A percentile compares a stretch with the other conserved stretches of the same genome.
Evolutionary conservation across 805 yeast genomes (phyloP).

Genomic region (Candida cerambycidarum): DNA sequence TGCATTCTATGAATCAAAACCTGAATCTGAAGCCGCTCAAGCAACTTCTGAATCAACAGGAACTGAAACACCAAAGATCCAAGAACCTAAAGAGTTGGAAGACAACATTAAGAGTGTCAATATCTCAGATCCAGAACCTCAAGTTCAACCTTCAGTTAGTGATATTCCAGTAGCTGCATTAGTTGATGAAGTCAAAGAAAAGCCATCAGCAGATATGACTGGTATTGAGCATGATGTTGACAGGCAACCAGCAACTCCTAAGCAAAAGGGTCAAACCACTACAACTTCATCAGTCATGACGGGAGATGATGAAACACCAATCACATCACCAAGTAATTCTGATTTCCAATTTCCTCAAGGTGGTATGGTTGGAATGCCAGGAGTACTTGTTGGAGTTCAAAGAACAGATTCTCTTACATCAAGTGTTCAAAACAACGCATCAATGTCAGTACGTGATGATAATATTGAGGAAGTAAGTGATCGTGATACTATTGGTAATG

Average conservation of each 20-base stretch:
- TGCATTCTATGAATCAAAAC: neutral
- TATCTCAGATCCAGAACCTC: constrained; percentile 1
- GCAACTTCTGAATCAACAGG: too few relatives aligned
- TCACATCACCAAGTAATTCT: constrained; percentile 48
- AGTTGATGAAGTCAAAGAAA: constrained; percentile 29
- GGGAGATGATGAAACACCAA: constrained; percentile 43
- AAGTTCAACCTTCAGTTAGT: neutral
- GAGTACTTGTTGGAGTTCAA: constrained; percentile 47
- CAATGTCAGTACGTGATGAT: constrained; percentile 84
- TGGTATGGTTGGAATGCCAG: constrained; percentile 42
- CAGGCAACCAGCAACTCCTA: constrained; percentile 1
- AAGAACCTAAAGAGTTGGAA: too few relatives aligned
- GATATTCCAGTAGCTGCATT: constrained; percentile 13
- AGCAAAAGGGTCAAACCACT: constrained; percentile 16
- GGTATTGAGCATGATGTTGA: constrained; percentile 22
- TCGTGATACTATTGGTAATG: constrained; percentile 38
- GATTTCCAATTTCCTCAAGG: constrained; percentile 48
- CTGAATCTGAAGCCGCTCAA: neutral
- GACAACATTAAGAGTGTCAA: too few relatives aligned
- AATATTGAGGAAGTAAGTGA: constrained; percentile 45
- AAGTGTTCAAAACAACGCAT: constrained; percentile 89
- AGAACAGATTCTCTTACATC: constrained; percentile 83
- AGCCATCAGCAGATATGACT: constrained; percentile 28
- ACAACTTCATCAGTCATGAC: constrained; percentile 35
- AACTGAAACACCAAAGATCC: too few relatives aligned